Evolutionary conservation across 257 asterid genomes (phyloP).

Genomic region (Coffea eugenioides): DNA sequence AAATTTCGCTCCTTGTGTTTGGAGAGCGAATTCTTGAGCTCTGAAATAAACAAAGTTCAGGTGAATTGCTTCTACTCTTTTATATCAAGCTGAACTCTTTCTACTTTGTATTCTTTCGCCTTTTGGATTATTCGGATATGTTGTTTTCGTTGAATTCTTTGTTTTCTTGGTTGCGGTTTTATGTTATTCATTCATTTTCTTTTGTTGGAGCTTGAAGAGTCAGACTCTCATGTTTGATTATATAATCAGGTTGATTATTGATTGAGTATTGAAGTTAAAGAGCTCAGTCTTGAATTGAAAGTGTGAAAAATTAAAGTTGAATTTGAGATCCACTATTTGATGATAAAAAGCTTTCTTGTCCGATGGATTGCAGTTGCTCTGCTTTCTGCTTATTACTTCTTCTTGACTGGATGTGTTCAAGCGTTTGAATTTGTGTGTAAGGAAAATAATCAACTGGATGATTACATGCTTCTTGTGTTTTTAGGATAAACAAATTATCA

Average conservation of each 20-base stretch:
- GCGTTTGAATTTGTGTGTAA: background rate
- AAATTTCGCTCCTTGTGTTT: background rate
- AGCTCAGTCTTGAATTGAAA: background rate
- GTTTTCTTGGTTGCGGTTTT: background rate
- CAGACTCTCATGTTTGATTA: background rate
- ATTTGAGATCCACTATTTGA: background rate
- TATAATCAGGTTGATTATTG: background rate
- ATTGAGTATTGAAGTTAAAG: background rate
- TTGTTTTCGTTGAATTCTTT: background rate
- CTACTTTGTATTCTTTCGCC: background rate
- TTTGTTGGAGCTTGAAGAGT: background rate
- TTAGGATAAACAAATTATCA: background rate
- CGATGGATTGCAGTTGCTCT: background rate
- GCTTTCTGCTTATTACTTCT: background rate
- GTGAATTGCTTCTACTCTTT: background rate
- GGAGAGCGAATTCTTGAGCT: background rate
- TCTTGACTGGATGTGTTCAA: background rate
- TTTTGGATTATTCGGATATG: background rate
- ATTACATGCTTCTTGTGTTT: background rate
- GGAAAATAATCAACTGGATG: background rate
- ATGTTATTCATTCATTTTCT: background rate
- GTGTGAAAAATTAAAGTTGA: background rate
- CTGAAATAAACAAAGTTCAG: background rate
- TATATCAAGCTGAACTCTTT: background rate
- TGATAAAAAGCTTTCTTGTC: background rate